A percentile compares a stretch with the other conserved stretches of the same genome.
These are phyloP conservation scores for Ustilago sp. DNA, from an alignment of 1,284 basidiomycete species.

Conservation along the genomic window DNA sequence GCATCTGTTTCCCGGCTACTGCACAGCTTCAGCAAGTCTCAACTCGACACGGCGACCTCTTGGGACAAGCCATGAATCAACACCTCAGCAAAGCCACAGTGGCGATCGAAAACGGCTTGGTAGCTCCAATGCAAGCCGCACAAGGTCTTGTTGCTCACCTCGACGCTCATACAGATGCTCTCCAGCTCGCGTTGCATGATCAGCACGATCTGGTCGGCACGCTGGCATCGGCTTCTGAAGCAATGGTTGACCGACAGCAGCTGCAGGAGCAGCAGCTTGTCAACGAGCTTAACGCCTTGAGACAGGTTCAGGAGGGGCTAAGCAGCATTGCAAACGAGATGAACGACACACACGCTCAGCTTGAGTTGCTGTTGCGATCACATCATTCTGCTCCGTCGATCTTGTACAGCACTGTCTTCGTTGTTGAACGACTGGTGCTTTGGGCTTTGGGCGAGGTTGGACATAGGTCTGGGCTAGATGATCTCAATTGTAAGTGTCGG, in stretches of 20 bases:
- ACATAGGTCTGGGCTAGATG: background rate
- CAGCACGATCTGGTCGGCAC: slow-evolving; percentile 12
- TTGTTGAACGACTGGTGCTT: slow-evolving; percentile 12
- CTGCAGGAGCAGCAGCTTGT: slow-evolving; percentile 4
- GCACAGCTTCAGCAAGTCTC: slow-evolving; percentile 7
- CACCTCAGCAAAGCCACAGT: slow-evolving; percentile 8
- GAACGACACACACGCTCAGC: slow-evolving; percentile 7
- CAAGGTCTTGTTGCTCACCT: background rate
- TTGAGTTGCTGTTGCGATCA: slow-evolving; percentile 7
- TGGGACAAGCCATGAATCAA: background rate
- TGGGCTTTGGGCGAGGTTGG: slow-evolving; percentile 13
- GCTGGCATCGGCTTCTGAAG: slow-evolving; percentile 6
- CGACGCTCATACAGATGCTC: slow-evolving; percentile 2
- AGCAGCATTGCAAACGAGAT: slow-evolving; percentile 1
- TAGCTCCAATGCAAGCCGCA: background rate
- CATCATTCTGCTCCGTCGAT: slow-evolving; percentile 1
- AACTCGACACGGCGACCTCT: background rate
- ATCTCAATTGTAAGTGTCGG: slow-evolving; percentile 8
- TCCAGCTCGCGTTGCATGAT: background rate
- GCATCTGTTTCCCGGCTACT: background rate
- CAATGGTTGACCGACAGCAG: slow-evolving; percentile 10
- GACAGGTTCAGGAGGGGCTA: slow-evolving; percentile 10
- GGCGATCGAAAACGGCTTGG: slow-evolving; percentile 1
- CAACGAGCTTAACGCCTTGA: slow-evolving; percentile 10
- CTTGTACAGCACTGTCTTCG: background rate